phyloP scores from a whole-genome alignment of 371 early-diverging fungal genomes.

The Umbelopsis sp. region DNA sequence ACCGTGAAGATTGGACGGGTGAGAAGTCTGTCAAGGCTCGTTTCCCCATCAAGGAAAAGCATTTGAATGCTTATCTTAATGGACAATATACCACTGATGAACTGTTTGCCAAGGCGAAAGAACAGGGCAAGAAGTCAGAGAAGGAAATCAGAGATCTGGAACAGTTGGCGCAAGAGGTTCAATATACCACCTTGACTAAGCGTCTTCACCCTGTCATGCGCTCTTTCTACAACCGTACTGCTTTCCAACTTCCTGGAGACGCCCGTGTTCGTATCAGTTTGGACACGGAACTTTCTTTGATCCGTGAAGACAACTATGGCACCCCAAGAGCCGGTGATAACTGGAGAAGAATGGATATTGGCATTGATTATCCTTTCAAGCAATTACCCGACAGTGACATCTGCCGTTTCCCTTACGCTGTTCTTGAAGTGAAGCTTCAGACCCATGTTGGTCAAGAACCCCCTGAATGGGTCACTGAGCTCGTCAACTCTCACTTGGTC shows the following conservation, averaged over 20 bases:
- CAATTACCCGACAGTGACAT: conserved; percentile 88
- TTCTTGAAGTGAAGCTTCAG: conserved; percentile 98
- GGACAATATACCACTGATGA: conserved; percentile 87
- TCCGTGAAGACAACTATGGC: conserved; percentile 93
- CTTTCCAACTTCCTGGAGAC: conserved; percentile 99
- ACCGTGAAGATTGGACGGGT: conserved; percentile 98
- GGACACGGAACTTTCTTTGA: conserved; percentile 97
- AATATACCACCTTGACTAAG: conserved; percentile 74
- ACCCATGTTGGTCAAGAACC: conserved; percentile 92
- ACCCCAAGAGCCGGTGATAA: conserved; percentile 74
- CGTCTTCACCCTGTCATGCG: conserved; percentile 89
- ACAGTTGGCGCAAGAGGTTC: conserved; percentile 86
- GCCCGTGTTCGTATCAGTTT: conserved; percentile 97
- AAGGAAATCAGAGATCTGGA: conserved; percentile 83
- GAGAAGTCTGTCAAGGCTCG: conserved; percentile 96
- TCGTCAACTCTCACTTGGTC: conserved; percentile 91
- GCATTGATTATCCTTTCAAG: conserved; percentile 91
- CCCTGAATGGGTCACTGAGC: conserved; percentile 95
- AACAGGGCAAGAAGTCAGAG: conserved; percentile 79
- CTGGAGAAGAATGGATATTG: conserved; percentile 96
- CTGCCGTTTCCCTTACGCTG: conserved; percentile 96
- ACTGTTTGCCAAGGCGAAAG: conserved; percentile 81
- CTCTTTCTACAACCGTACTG: conserved; percentile 98
- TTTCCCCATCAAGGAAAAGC: conserved; percentile 95
- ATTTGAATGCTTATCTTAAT: conserved; percentile 84